Evolutionary conservation across 208 protist species (phyloP), one percentile per base, ranked within the genome.

Genomic region (Herpetomonas samuelpessoai): DNA sequence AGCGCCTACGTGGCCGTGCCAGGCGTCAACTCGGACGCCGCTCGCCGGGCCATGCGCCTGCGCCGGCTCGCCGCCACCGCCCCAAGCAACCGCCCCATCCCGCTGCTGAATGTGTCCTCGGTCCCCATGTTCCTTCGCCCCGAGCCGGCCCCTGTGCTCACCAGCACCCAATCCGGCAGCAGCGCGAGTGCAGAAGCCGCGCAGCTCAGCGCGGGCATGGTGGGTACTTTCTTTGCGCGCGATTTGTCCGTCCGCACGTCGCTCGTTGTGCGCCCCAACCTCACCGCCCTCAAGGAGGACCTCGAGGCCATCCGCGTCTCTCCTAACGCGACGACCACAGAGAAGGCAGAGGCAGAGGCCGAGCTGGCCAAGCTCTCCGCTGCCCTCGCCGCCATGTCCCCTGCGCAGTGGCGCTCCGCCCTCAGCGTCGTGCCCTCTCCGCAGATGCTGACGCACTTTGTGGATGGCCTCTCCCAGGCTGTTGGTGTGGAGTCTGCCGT

Each of bases 401-500:
- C 30, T 39, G 28, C 21, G 44, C 16, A 48, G 10, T 48, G 44
- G 44, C 16, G 22, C 16, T 6, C 9, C 16, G 44, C 44, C 16
- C 44, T 48, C 16, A 19, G 44, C 9, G 44, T 22, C 10, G 44
- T 19, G 44, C 44, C 44, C 4, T 48, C 44, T 4, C 16, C 44
- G 44, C 6, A 7, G 22, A 29, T 52, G 48, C 29, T 35, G 14
- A 30, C 52, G 12, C 24, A 19, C 29, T 6, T 35, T 2, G 19
- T 29, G 29, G 35, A 57, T 14, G 41, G 31, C 25, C 29, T 38
- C n/a, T 63, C 56, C 30, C 48, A 41, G 44, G 18, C 52, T 21
- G 25, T 67, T 12, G 31, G 29, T 1, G 45, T 61, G 21, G 76
- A 78, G 14, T n/a, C 65, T n/a, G 41, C 59, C 0, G 65, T 81